Evolutionary conservation across 2,329 filamentous ascomycete species (phyloP), one percentile per base, ranked within the genome.

Genomic region (Periconia sp.): DNA sequence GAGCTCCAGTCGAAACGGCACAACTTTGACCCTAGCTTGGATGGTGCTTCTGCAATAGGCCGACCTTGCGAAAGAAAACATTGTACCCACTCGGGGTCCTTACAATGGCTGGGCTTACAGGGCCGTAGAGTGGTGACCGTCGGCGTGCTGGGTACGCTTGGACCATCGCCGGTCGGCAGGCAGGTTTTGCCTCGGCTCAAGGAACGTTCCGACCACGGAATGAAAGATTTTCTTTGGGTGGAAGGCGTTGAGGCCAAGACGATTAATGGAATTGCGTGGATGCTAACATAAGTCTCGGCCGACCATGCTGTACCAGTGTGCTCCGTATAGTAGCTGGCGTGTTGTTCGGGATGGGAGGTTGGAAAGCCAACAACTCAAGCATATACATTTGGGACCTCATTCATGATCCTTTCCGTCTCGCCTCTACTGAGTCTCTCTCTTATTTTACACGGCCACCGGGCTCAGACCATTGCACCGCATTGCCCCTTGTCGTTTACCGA

Each of bases 51-150:
- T 40, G 35, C 35, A 46, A 43, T 37, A 31, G 43, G 53, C 43
- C 28, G 43, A 45, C 46, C 46, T 54, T 43, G 51, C 51, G 43
- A 48, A 33, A 17, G 43, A 28, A 37, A 31, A 36, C 48, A 49
- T 49, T 23, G 22, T 37, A 25, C 24, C 25, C 26, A 23, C 26
- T 31, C 29, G 7, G 17, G 24, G 18, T 10, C 36, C 22, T 28
- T 39, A 32, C 18, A 32, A 31, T 15, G 9, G n/a, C 29, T 39
- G 18, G 18, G 23, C 12, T 13, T 16, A 30, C 29, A 30, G 22
- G 32, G 22, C 32, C 34, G 37, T 40, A 33, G 8, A 8, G 37
- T 30, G 37, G 18, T 32, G 19, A 25, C 11, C 19, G 28, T 18
- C 18, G n/a, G 36, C 23, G 8, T 9, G 28, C 8, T 31, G 13